A percentile compares a stretch with the other conserved stretches of the same genome.
These are phyloP conservation scores for Trichoderma simmonsii DNA, from an alignment of 2,329 filamentous ascomycete species.

Conservation along the genomic window DNA sequence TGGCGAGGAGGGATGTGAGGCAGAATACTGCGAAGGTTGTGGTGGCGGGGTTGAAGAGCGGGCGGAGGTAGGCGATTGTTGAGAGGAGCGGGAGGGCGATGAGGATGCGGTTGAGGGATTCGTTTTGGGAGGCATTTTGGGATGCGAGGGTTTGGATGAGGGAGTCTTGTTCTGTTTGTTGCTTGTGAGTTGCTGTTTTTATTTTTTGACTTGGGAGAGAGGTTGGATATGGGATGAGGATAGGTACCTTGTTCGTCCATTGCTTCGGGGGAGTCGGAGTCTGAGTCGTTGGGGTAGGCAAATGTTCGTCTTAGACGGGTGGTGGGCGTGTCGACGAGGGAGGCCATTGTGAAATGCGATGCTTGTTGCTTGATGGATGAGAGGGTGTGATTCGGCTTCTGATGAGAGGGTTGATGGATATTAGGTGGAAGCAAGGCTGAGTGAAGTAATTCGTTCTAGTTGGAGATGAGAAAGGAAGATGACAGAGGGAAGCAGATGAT, in stretches of 20 bases:
- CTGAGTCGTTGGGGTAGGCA: slow-evolving; percentile 63
- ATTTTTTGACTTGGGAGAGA: no score
- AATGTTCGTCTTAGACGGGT: slow-evolving; percentile 74
- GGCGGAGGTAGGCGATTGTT: slow-evolving; percentile 49
- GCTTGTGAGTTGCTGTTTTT: background rate
- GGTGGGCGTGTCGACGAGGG: slow-evolving; percentile 27
- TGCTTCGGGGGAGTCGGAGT: slow-evolving; percentile 54
- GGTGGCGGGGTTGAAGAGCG: slow-evolving; percentile 34
- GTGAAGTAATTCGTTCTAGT: background rate
- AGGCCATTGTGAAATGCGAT: slow-evolving; percentile 23
- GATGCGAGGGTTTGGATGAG: slow-evolving; percentile 55
- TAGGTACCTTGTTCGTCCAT: slow-evolving; percentile 70
- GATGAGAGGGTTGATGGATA: background rate
- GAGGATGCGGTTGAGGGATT: slow-evolving; percentile 56
- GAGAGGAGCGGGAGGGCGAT: slow-evolving; percentile 58
- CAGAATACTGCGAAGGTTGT: slow-evolving; percentile 52
- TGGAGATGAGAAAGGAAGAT: background rate
- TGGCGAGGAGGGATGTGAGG: slow-evolving; percentile 61
- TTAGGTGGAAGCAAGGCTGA: background rate
- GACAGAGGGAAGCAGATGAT: background rate
- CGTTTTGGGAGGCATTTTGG: slow-evolving; percentile 57
- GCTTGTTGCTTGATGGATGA: background rate
- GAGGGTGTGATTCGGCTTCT: background rate
- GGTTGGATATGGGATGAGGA: no score
- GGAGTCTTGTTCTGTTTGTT: slow-evolving; percentile 57